These are phyloP conservation scores for Nicotiana attenuata DNA, from an alignment of 257 asterid genomes.

Conservation along the genomic window DNA sequence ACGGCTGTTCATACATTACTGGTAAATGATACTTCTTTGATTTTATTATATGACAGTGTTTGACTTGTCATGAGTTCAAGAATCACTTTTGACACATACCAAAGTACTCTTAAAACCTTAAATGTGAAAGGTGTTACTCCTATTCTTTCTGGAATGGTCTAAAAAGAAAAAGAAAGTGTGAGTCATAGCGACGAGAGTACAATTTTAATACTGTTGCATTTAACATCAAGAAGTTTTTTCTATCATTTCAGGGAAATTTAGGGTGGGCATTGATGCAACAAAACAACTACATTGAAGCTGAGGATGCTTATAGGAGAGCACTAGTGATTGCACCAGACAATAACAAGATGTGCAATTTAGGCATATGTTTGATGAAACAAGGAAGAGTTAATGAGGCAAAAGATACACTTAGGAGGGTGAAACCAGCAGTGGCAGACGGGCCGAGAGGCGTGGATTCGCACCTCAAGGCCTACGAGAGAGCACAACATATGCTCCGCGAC, in stretches of 20 bases:
- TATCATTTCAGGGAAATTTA: constrained; percentile 45
- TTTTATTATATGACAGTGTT: too few relatives aligned
- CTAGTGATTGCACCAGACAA: constrained; percentile 71
- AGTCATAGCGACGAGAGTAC: too few relatives aligned
- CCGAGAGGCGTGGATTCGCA: constrained; percentile 90
- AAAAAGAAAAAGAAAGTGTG: too few relatives aligned
- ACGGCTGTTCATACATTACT: too few relatives aligned
- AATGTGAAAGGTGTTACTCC: too few relatives aligned
- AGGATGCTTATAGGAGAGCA: constrained; percentile 76
- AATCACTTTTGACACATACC: too few relatives aligned
- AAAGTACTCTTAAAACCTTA: too few relatives aligned
- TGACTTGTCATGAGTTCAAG: too few relatives aligned
- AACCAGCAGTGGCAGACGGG: constrained; percentile 72
- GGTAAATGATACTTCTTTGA: too few relatives aligned
- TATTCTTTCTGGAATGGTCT: too few relatives aligned
- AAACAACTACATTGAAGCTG: constrained; percentile 72
- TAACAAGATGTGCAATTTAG: constrained; percentile 89
- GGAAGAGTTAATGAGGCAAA: constrained; percentile 81
- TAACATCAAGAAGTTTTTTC: constrained; percentile 37
- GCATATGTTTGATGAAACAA: constrained; percentile 87
- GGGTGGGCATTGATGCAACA: constrained; percentile 99
- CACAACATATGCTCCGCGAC: constrained; percentile 64
- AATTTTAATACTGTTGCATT: too few relatives aligned
- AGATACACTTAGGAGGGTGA: constrained; percentile 68
- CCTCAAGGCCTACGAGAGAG: constrained; percentile 44